These are phyloP conservation scores for Aspergillus cristatus DNA, from an alignment of 495 filamentous ascomycete genomes.

Conservation along the genomic window DNA sequence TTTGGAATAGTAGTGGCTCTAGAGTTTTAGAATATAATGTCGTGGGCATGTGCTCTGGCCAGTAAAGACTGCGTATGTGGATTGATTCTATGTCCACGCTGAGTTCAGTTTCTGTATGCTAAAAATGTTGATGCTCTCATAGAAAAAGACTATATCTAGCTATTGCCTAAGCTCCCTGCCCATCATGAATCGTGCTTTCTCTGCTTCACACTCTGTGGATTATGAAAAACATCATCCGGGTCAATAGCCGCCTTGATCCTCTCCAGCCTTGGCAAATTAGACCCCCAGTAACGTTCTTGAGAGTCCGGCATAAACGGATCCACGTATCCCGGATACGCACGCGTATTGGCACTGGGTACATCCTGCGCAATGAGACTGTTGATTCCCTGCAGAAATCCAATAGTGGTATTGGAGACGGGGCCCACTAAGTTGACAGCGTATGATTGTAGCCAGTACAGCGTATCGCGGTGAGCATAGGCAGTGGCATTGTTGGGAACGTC, in stretches of 20 bases:
- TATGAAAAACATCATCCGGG: constrained; percentile 52
- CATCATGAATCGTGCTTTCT: no score
- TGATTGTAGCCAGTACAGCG: constrained; percentile 36
- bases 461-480: constrained; percentile 36
- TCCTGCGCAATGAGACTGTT: constrained; percentile 24
- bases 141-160: no score
- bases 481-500: constrained; percentile 31
- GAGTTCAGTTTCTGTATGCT: no score
- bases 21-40: no score
- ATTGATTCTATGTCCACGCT: no score
- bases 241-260: constrained; percentile 47
- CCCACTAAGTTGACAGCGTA: constrained; percentile 34
- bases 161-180: no score
- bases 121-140: no score
- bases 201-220: constrained; percentile 46
- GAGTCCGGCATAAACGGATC: constrained; percentile 46
- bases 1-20: no score
- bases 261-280: constrained; percentile 41
- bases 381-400: constrained; percentile 34
- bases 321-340: constrained; percentile 62
- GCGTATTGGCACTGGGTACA: constrained; percentile 17
- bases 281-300: constrained; percentile 45
- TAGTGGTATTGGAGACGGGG: constrained; percentile 22
- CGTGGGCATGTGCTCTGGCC: no score
- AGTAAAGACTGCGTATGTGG: no score